These are phyloP conservation scores for Volvox reticuliferus DNA, from an alignment of 139 green algal genomes.

Conservation along the genomic window DNA sequence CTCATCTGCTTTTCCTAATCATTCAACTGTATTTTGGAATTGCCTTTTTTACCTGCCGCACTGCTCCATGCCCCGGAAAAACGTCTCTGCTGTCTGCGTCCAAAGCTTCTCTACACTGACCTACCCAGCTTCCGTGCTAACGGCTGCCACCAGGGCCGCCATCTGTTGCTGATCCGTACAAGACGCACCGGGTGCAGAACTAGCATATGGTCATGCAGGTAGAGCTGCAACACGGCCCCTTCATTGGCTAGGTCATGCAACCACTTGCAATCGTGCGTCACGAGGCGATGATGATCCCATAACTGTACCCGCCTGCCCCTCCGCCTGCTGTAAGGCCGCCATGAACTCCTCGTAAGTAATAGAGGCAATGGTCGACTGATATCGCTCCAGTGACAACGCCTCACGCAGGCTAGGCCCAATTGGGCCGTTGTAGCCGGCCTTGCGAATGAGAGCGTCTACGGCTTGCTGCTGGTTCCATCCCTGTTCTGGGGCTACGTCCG, in stretches of 20 bases:
- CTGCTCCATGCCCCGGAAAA: no score
- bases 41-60: no score
- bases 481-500: constrained; percentile 81
- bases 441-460: constrained; percentile 47
- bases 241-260: background rate
- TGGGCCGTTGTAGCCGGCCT: constrained; percentile 38
- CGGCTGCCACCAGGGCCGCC: no score
- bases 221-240: background rate
- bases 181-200: no score
- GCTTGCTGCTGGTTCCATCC: constrained; percentile 43
- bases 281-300: background rate
- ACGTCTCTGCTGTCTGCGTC: no score
- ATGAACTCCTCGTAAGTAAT: constrained; percentile 40
- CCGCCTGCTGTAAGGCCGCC: background rate
- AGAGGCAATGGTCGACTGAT: constrained; percentile 43
- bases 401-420: constrained; percentile 1
- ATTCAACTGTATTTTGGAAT: no score
- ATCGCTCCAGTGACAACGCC: constrained; percentile 38
- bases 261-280: constrained; percentile 2
- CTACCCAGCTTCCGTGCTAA: no score
- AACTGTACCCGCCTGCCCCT: background rate
- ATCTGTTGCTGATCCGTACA: no score
- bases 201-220: no score
- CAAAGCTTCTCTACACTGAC: no score
- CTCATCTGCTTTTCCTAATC: no score